These are phyloP conservation scores for Neurospora terricola DNA, from an alignment of 495 filamentous ascomycete species.

Conservation along the genomic window DNA sequence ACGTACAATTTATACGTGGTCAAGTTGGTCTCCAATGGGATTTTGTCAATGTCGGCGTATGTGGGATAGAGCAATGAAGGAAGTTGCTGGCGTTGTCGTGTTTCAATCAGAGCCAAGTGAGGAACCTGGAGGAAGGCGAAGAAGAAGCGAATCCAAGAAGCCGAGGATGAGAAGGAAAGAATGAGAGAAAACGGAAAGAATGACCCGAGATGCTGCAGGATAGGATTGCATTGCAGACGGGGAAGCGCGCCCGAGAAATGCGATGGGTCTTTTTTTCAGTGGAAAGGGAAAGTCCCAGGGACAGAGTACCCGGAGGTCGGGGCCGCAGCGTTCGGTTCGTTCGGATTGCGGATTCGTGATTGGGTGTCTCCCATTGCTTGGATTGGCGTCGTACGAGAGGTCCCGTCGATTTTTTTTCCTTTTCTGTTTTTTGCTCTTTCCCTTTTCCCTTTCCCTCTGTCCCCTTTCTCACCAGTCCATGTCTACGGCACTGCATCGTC, in stretches of 20 bases:
- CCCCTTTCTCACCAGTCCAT: background rate
- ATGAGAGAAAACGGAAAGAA: background rate
- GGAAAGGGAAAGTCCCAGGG: background rate
- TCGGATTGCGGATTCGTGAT: background rate
- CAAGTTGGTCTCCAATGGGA: background rate
- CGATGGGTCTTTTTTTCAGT: background rate
- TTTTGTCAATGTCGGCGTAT: background rate
- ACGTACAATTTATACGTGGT: background rate
- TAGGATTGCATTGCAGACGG: background rate
- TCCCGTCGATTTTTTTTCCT: background rate
- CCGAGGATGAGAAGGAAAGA: background rate
- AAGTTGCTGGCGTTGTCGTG: background rate
- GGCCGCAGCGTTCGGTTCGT: background rate
- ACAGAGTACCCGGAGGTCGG: background rate
- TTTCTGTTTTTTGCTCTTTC: background rate
- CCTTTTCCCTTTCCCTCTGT: background rate
- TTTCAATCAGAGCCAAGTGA: background rate
- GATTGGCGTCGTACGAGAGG: background rate
- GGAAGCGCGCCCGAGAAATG: background rate
- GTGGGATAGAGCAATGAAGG: background rate
- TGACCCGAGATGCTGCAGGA: background rate
- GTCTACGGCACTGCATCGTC: background rate
- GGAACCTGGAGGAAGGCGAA: background rate
- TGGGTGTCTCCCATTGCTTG: background rate
- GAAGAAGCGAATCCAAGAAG: background rate